Evolutionary conservation across 768 basidiomycete species (phyloP).

Genomic region (Leccinum broughii): DNA sequence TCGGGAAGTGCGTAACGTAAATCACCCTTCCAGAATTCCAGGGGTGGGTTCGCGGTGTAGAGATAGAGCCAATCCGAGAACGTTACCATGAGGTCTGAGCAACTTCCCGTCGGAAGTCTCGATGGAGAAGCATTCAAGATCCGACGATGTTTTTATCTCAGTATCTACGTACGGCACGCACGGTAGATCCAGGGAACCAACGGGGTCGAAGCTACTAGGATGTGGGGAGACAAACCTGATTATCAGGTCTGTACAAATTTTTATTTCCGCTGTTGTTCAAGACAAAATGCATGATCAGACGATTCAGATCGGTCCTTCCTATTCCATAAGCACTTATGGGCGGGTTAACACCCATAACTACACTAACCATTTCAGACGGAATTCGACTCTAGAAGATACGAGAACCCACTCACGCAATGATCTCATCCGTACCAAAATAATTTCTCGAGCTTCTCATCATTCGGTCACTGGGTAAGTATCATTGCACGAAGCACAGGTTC

Average conservation of each 20-base stretch:
- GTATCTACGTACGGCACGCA: neutral
- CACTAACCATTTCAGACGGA: neutral
- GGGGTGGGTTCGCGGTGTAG: neutral
- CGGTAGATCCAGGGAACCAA: neutral
- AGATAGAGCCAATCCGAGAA: neutral
- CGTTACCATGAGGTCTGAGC: conserved; percentile 1
- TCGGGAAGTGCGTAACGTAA: conserved; percentile 7
- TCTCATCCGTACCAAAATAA: neutral
- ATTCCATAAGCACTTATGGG: neutral
- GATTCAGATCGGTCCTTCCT: neutral
- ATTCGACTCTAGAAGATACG: neutral
- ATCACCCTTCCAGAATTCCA: neutral
- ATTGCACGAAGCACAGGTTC: neutral
- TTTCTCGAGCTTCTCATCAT: too few relatives aligned
- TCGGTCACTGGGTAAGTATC: neutral
- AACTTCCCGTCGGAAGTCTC: neutral
- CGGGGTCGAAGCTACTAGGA: neutral
- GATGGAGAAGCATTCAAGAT: neutral
- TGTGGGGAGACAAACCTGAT: neutral
- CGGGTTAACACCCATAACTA: conserved; percentile 3
- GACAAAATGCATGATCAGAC: neutral
- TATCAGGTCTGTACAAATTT: neutral
- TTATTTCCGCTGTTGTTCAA: conserved; percentile 4
- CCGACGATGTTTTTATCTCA: neutral
- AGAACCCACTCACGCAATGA: neutral